Percentiles rank a stretch among this genome's conserved stretches.
Conservation (phyloP, 73 alveolate species). For the Paramecium sexaurelia region DNA sequence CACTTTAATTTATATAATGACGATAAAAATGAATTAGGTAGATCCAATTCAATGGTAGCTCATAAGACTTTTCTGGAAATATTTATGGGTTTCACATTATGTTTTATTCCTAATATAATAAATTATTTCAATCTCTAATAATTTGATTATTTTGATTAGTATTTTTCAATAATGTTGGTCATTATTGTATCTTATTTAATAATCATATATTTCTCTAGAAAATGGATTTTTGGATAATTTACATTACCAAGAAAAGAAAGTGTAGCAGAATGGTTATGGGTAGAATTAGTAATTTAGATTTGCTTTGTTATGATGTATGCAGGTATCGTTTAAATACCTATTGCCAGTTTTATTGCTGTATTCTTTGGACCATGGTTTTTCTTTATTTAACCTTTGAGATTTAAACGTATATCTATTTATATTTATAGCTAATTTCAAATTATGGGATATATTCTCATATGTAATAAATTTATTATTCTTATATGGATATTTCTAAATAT, state of each 20-base stretch:
- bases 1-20: background rate
- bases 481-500: background rate
- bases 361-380: background rate
- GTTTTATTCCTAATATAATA: background rate
- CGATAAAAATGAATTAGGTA: background rate
- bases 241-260: background rate
- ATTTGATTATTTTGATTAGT: background rate
- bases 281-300: background rate
- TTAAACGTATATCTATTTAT: background rate
- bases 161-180: background rate
- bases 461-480: background rate
- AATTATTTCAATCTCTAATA: background rate
- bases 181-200: background rate
- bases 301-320: background rate
- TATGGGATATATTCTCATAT: background rate
- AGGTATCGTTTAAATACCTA: background rate
- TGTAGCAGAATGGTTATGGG: background rate
- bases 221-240: background rate
- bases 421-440: background rate
- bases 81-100: background rate
- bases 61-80: background rate
- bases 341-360: background rate
- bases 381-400: background rate
- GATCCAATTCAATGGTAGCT: background rate
- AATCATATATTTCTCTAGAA: background rate